Conservation (phyloP, 495 filamentous ascomycete genomes). For the Penicillium macrosclerotiorum region DNA sequence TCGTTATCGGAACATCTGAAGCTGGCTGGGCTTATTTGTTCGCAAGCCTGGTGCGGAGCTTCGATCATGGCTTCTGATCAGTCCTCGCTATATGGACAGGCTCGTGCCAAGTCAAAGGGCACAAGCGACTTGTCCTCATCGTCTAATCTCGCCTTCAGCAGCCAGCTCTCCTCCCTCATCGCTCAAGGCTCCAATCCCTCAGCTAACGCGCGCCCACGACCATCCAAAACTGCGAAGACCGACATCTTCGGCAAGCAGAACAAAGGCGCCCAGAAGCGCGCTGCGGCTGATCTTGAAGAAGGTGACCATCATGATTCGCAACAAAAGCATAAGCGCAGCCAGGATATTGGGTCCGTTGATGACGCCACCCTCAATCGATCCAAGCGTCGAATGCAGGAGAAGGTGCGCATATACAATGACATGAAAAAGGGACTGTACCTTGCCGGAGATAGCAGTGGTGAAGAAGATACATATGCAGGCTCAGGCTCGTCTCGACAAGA, state of each 20-base stretch:
- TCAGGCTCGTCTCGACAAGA: slow-evolving; percentile 14
- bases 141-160: slow-evolving; percentile 75
- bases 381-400: slow-evolving; percentile 79
- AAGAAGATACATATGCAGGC: slow-evolving; percentile 42
- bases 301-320: slow-evolving; percentile 35
- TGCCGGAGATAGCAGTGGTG: slow-evolving; percentile 33
- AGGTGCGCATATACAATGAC: slow-evolving; percentile 76
- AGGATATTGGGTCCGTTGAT: slow-evolving; percentile 43
- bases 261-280: slow-evolving; percentile 65
- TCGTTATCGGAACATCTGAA: slow-evolving; percentile 1
- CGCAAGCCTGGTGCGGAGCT: slow-evolving; percentile 1
- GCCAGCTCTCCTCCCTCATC: slow-evolving; percentile 72
- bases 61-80: slow-evolving; percentile 18
- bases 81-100: slow-evolving; percentile 68
- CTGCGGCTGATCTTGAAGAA: slow-evolving; percentile 47
- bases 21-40: too few relatives aligned
- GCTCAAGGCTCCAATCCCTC: slow-evolving; percentile 40
- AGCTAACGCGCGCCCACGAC: slow-evolving; percentile 58
- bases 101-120: slow-evolving; percentile 51
- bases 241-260: slow-evolving; percentile 72
- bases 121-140: slow-evolving; percentile 63
- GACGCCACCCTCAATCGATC: slow-evolving; percentile 54
- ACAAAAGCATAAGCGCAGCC: slow-evolving; percentile 37
- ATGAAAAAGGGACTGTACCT: slow-evolving; percentile 72
- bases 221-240: slow-evolving; percentile 60